Conservation (phyloP, 768 basidiomycete species). For the Brasilioporus rufonigricans region DNA sequence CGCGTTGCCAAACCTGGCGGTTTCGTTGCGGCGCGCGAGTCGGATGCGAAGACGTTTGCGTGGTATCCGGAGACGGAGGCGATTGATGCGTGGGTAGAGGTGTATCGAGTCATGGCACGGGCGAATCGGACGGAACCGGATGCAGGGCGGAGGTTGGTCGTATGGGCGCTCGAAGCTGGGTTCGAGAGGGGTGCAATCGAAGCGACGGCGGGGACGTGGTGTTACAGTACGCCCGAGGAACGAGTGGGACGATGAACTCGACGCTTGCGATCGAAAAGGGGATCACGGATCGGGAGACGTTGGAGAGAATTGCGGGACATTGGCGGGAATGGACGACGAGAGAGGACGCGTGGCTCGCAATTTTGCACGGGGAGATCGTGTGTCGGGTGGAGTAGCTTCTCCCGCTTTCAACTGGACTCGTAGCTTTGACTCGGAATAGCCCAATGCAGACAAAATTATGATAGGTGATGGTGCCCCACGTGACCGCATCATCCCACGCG, state of each 20-base stretch:
- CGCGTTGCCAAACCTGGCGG: too few relatives aligned
- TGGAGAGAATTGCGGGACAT: too few relatives aligned
- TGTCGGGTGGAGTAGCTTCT: too few relatives aligned
- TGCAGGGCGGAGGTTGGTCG: constrained; percentile 36
- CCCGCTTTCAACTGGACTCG: too few relatives aligned
- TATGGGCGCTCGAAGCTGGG: constrained; percentile 40
- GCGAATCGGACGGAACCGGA: too few relatives aligned
- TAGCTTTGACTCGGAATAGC: too few relatives aligned
- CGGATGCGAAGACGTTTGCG: constrained; percentile 32
- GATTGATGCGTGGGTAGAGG: constrained; percentile 17
- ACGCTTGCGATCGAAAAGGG: constrained; percentile 29
- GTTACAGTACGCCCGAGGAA: constrained; percentile 36
- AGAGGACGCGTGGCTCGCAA: too few relatives aligned
- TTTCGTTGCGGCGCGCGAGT: too few relatives aligned
- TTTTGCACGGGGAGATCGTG: too few relatives aligned
- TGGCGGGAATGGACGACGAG: too few relatives aligned
- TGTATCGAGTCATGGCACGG: constrained; percentile 36
- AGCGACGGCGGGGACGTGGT: constrained; percentile 34
- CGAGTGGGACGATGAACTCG: constrained; percentile 32
- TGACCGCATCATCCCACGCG: constrained; percentile 1
- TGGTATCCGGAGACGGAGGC: constrained; percentile 36
- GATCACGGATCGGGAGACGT: background rate
- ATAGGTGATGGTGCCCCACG: constrained; percentile 1
- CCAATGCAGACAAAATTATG: too few relatives aligned
- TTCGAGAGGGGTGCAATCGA: constrained; percentile 29